These are phyloP conservation scores for Acorus gramineus DNA, from an alignment of 106 monocot genomes.

Conservation along the genomic window DNA sequence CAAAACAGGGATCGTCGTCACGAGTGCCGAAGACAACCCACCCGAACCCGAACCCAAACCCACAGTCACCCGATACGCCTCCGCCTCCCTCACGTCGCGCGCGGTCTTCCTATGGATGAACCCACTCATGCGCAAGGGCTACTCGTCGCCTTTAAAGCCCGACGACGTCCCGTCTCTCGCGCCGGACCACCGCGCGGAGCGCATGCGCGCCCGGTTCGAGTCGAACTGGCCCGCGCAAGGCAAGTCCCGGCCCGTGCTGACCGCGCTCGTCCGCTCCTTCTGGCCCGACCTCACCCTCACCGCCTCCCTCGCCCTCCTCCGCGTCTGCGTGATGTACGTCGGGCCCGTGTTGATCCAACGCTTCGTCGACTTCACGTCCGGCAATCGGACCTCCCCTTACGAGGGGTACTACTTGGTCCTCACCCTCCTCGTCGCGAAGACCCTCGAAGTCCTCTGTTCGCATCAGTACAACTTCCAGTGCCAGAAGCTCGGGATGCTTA, in stretches of 20 bases:
- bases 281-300: constrained; percentile 59
- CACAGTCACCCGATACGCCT: constrained; percentile 38
- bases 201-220: constrained; percentile 52
- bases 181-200: constrained; percentile 60
- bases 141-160: constrained; percentile 45
- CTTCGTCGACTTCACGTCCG: constrained; percentile 63
- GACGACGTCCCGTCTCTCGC: constrained; percentile 70
- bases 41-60: neutral
- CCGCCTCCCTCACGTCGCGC: constrained; percentile 50
- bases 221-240: constrained; percentile 51
- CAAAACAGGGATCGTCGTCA: constrained; percentile 36
- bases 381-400: constrained; percentile 12
- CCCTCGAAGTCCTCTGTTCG: constrained; percentile 57
- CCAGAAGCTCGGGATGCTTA: constrained; percentile 88
- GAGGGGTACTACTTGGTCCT: constrained; percentile 60
- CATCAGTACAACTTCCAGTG: constrained; percentile 98
- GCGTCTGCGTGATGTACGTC: constrained; percentile 78
- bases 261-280: constrained; percentile 64
- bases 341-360: constrained; percentile 64
- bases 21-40: too few species aligned
- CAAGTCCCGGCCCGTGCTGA: constrained; percentile 48
- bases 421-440: constrained; percentile 64
- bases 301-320: constrained; percentile 51
- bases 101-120: constrained; percentile 71
- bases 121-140: constrained; percentile 63